Evolutionary conservation across 108 stramenopile species (phyloP), one percentile per base, ranked within the genome.

Genomic region (Pelagomonas calceolata): DNA sequence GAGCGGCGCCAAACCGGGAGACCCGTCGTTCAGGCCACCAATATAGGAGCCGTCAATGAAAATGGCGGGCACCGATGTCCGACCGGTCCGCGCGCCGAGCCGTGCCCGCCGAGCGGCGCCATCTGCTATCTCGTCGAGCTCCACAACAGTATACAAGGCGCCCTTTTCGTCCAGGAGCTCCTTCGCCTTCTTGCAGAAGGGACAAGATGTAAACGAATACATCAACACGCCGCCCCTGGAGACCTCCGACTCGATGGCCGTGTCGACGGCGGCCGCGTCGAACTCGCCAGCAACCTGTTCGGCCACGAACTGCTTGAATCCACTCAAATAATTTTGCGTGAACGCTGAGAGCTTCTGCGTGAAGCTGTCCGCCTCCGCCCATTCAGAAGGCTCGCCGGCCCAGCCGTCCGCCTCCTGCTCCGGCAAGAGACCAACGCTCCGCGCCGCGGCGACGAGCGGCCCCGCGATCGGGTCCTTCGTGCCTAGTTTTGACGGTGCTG

Each of bases 221-320:
- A 89, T 81, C 30, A 79, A 79, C 32, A 86, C 80, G 15, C 78
- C 75, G 46, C 36, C n/a, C 18, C 45, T 60, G 26, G 26, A 33
- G 17, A 88, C 51, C 60, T 83, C 86, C 0, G 45, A 32, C n/a
- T 79, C 74, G 37, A 86, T 71, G 7, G 63, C 30, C 29, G 34
- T 37, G 45, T 60, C 34, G 5, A 63, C 46, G 34, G 69, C 76
- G 64, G 73, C 82, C 72, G 71, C 72, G 64, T 88, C 84, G 68
- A 76, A 88, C 30, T 85, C 75, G 63, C 87, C 85, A 0, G 87
- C 87, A 5, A 88, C 85, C 45, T 84, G 63, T 34, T 88, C 88
- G 0, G 88, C 88, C n/a, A 88, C 81, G n/a, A 69, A 72, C 74
- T 88, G 88, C 68, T 88, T 88, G 74, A 88, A 86, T 31, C 18